These are phyloP conservation scores for Fusarium sp. DNA, from an alignment of 2,329 filamentous ascomycete genomes.

Conservation along the genomic window DNA sequence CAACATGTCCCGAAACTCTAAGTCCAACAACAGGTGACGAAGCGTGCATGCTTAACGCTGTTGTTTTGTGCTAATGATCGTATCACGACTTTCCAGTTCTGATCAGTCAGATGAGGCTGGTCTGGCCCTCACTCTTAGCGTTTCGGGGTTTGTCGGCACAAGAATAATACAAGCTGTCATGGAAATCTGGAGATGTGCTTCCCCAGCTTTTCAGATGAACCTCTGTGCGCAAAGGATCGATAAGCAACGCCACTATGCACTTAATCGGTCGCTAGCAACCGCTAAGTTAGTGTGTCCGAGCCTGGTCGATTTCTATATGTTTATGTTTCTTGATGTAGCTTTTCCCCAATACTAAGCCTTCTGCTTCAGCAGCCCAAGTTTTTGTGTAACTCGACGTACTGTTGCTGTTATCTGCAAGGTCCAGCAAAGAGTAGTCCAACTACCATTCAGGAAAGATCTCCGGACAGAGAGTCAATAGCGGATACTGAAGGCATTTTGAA, in stretches of 20 bases:
- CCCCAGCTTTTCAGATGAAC: not conserved
- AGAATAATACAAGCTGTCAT: too few relatives aligned
- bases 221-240: not conserved
- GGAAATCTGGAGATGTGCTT: not conserved
- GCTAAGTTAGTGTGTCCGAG: too few relatives aligned
- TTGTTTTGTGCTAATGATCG: not conserved
- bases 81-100: not conserved
- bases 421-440: not conserved
- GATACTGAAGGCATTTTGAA: not conserved
- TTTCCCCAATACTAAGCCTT: too few relatives aligned
- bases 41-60: not conserved
- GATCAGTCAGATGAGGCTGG: not conserved
- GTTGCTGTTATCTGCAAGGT: not conserved
- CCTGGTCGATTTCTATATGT: accelerated
- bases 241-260: not conserved
- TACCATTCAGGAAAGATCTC: not conserved
- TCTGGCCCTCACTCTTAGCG: accelerated
- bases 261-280: too few relatives aligned
- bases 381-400: not conserved
- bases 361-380: too few relatives aligned
- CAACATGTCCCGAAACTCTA: not conserved
- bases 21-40: not conserved
- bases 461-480: not conserved
- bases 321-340: too few relatives aligned
- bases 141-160: not conserved